phyloP scores from a whole-genome alignment of 345 rosid genomes.

The Iberis pinnata region DNA sequence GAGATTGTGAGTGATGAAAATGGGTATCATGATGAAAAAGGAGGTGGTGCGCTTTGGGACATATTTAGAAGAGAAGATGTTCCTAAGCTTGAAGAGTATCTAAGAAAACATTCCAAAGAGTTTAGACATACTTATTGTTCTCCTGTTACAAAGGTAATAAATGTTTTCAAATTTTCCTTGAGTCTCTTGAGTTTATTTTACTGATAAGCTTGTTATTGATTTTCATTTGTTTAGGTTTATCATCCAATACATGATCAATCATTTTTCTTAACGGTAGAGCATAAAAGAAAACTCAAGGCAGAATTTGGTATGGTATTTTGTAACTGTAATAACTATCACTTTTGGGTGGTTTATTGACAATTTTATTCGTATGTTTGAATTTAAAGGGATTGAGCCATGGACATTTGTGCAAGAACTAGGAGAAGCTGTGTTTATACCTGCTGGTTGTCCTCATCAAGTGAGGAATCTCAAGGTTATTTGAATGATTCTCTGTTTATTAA shows the following conservation, averaged over 20 bases:
- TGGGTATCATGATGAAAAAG: constrained; percentile 29
- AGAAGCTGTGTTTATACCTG: constrained; percentile 91
- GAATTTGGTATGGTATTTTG: constrained; percentile 47
- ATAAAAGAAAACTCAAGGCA: constrained; percentile 67
- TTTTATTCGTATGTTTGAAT: constrained; percentile 13
- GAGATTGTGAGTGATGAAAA: constrained; percentile 18
- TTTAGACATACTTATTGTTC: constrained; percentile 73
- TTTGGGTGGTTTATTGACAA: background rate
- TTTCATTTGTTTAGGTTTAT: constrained; percentile 38
- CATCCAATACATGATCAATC: constrained; percentile 90
- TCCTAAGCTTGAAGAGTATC: constrained; percentile 64
- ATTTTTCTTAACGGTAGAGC: constrained; percentile 60
- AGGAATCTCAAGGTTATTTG: constrained; percentile 74
- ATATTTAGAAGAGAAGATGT: constrained; percentile 89
- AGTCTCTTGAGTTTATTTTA: background rate
- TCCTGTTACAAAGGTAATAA: constrained; percentile 57
- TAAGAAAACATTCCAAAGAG: constrained; percentile 54
- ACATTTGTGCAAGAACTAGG: constrained; percentile 77
- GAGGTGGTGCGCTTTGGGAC: constrained; percentile 78
- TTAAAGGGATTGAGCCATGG: constrained; percentile 82
- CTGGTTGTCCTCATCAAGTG: constrained; percentile 99
- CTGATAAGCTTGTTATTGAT: background rate
- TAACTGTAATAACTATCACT: constrained; percentile 8
- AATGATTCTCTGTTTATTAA: background rate
- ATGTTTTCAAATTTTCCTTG: too few relatives aligned